These are phyloP conservation scores for Moringa oleifera DNA, from an alignment of 345 rosid genomes.

Conservation along the genomic window DNA sequence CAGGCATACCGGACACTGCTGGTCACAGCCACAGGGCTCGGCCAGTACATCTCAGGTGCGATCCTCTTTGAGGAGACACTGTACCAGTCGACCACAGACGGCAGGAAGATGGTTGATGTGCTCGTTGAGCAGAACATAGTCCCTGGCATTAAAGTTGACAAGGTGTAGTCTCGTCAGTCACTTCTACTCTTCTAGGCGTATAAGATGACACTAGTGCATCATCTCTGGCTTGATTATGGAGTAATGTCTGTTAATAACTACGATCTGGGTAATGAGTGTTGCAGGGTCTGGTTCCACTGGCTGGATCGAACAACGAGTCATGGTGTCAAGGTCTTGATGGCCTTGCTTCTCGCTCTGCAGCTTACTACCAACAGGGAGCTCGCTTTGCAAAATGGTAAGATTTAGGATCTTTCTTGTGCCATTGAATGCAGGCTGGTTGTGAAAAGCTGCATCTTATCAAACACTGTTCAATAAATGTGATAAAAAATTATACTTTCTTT, in stretches of 20 bases:
- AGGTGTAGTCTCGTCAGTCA: conserved; percentile 17
- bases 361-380: conserved; percentile 99
- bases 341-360: conserved; percentile 76
- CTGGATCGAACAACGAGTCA: conserved; percentile 36
- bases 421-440: too few species aligned
- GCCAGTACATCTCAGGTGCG: conserved; percentile 32
- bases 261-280: not conserved
- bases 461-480: too few species aligned
- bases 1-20: conserved; percentile 35
- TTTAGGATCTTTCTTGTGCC: not conserved
- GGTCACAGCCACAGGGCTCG: conserved; percentile 26
- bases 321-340: conserved; percentile 51
- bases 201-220: too few species aligned
- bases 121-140: conserved; percentile 33
- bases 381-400: conserved; percentile 95
- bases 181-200: too few species aligned
- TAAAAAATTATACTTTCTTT: too few species aligned
- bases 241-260: not conserved
- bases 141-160: conserved; percentile 36
- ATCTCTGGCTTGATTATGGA: too few species aligned
- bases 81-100: conserved; percentile 33
- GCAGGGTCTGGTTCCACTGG: conserved; percentile 38
- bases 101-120: conserved; percentile 28
- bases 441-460: too few species aligned
- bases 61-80: conserved; percentile 41